Percentiles rank a stretch among this genome's conserved stretches.
phyloP scores from a whole-genome alignment of 352 stramenopile species.

The Phytopythium aichiense region DNA sequence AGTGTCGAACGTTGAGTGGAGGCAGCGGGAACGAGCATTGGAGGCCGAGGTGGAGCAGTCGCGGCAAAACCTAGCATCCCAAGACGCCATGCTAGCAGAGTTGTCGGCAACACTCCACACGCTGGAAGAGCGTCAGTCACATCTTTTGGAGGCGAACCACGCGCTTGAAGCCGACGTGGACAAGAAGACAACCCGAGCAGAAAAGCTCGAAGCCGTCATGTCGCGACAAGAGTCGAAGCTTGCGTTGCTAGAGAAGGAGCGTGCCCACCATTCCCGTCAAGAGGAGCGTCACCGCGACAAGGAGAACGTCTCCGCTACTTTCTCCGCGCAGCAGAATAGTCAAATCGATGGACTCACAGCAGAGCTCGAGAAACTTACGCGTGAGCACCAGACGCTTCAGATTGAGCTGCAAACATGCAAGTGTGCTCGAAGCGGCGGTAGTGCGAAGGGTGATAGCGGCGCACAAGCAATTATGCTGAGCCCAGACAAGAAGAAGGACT shows the following conservation, averaged over 20 bases:
- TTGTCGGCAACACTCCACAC: slow-evolving; percentile 19
- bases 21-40: slow-evolving; percentile 29
- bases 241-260: slow-evolving; percentile 44
- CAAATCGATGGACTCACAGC: slow-evolving; percentile 35
- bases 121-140: slow-evolving; percentile 40
- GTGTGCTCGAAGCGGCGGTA: slow-evolving; percentile 8
- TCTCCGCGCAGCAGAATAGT: slow-evolving; percentile 33
- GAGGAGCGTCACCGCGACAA: slow-evolving; percentile 28
- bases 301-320: slow-evolving; percentile 22
- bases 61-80: not conserved
- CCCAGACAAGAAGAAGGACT: slow-evolving; percentile 24
- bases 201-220: slow-evolving; percentile 24
- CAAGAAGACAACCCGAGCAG: slow-evolving; percentile 15
- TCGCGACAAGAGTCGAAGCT: slow-evolving; percentile 45
- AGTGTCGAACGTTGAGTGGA: slow-evolving; percentile 16
- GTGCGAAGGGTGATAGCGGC: not conserved
- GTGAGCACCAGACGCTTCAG: slow-evolving; percentile 37
- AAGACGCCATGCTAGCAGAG: not conserved
- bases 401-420: slow-evolving; percentile 14
- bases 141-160: slow-evolving; percentile 34
- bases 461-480: not conserved
- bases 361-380: slow-evolving; percentile 43
- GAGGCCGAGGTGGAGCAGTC: slow-evolving; percentile 5
- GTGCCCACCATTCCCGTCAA: slow-evolving; percentile 27
- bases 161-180: slow-evolving; percentile 31